Evolutionary conservation across 164 flowering plant species (phyloP), one percentile per base, ranked within the genome.

Genomic region (Liquidambar formosana): DNA sequence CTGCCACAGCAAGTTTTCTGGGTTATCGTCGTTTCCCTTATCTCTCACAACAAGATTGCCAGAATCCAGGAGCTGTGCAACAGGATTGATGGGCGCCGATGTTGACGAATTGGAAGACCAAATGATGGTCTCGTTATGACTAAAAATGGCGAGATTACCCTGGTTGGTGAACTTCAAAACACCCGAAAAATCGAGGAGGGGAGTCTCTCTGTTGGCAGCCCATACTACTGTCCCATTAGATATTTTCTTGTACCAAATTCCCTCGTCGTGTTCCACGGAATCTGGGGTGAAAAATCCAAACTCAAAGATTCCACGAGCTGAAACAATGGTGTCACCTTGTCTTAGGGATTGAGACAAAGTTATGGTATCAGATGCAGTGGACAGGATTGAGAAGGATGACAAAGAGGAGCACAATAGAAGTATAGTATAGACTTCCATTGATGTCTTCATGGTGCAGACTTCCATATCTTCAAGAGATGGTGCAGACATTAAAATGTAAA

Each of bases 141-240:
- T 13, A 16, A 68, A 8, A 15, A 78, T 61, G 0, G 74, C 56
- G n/a, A 45, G 61, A n/a, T 56, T 61, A 3, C 78, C 77, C 0
- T 19, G 13, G 49, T 0, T 15, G 43, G 46, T 26, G 14, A 81
- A 38, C 21, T 3, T 68, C 27, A 81, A 38, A 6, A 59, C 3
- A 0, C 80, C 78, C 12, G 75, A 67, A 0, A 77, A 48, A 45
- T 56, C 72, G 4, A 51, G 65, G 62, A 81, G 52, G 1, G 84
- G 86, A 10, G 63, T 66, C 5, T 27, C 66, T n/a, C 84, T 47
- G 66, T 83, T 81, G 23, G 84, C 86, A 5, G 77, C 82, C 82
- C 86, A 83, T 14, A 83, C 80, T 48, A 73, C 72, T 2, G 71
- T 69, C 16, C 25, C 22, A 23, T 21, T 64, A 1, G 78, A 67